Evolutionary conservation across 1,284 basidiomycete genomes (phyloP).

Genomic region (Sporisorium iseilematis-ciliati): DNA sequence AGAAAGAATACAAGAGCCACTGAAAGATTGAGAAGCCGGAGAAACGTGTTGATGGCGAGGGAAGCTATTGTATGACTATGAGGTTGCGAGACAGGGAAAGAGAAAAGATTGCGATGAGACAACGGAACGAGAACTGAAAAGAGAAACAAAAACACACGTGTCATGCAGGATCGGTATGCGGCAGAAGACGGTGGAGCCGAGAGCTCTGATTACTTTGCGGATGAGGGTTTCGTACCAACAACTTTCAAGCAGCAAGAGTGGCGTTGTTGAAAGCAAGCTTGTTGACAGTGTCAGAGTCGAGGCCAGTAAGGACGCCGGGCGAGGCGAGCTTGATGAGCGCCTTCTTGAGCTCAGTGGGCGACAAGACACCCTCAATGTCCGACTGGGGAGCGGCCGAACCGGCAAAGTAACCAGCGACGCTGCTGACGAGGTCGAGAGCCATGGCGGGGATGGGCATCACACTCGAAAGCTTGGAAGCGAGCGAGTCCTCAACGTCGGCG

Average conservation of each 20-base stretch:
- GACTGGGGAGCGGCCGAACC: constrained; percentile 54
- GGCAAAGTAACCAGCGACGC: constrained; percentile 55
- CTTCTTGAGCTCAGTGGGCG: constrained; percentile 79
- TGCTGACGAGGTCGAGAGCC: constrained; percentile 60
- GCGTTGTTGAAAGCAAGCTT: constrained; percentile 69
- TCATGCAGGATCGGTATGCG: constrained; percentile 30
- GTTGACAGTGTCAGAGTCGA: constrained; percentile 65
- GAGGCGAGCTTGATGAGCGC: constrained; percentile 78
- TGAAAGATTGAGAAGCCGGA: background rate
- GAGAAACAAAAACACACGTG: constrained; percentile 31
- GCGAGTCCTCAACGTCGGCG: constrained; percentile 45
- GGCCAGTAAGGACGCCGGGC: constrained; percentile 72
- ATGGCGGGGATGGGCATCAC: constrained; percentile 57
- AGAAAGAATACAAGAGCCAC: constrained; percentile 4
- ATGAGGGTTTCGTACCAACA: no score
- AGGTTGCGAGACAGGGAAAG: constrained; percentile 10
- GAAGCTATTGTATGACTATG: background rate
- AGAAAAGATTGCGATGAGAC: constrained; percentile 16
- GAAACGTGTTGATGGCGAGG: constrained; percentile 10
- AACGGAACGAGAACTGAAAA: constrained; percentile 4
- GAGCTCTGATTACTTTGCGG: constrained; percentile 14
- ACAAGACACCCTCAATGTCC: constrained; percentile 71
- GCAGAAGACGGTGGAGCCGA: constrained; percentile 33
- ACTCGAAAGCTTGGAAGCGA: constrained; percentile 63
- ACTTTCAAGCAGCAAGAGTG: constrained; percentile 41